Evolutionary conservation across 148 eudicot species (phyloP).

Genomic region (Silene latifolia): DNA sequence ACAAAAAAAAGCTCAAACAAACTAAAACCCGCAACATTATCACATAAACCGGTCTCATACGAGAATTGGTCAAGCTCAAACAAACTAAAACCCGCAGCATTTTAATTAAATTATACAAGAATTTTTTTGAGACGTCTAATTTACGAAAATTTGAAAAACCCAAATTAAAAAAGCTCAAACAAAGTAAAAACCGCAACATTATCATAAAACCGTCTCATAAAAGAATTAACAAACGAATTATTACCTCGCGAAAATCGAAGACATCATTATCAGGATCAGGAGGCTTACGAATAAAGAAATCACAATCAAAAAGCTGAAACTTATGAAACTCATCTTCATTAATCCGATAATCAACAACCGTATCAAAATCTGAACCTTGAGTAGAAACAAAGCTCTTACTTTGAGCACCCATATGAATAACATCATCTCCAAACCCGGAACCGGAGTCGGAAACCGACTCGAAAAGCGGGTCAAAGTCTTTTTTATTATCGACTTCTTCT

Average conservation of each 20-base stretch:
- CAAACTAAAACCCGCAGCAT: no score
- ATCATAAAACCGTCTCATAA: no score
- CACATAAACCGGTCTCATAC: no score
- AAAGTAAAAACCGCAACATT: no score
- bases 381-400: constrained; percentile 69
- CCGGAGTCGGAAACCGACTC: constrained; percentile 36
- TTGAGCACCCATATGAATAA: constrained; percentile 39
- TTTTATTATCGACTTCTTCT: constrained; percentile 79
- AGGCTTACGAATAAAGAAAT: constrained; percentile 80
- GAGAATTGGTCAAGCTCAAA: no score
- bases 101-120: no score
- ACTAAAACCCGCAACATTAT: no score
- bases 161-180: no score
- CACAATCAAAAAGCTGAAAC: constrained; percentile 70
- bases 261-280: constrained; percentile 90
- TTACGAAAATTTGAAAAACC: no score
- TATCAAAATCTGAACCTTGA: constrained; percentile 73
- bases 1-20: no score
- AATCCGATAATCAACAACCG: constrained; percentile 70
- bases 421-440: constrained; percentile 24
- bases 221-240: no score
- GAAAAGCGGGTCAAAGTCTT: constrained; percentile 73
- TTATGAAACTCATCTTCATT: constrained; percentile 94
- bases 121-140: no score
- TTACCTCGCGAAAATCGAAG: constrained; percentile 86